phyloP scores from a whole-genome alignment of 768 basidiomycete genomes.

The Exsudoporus frostii region DNA sequence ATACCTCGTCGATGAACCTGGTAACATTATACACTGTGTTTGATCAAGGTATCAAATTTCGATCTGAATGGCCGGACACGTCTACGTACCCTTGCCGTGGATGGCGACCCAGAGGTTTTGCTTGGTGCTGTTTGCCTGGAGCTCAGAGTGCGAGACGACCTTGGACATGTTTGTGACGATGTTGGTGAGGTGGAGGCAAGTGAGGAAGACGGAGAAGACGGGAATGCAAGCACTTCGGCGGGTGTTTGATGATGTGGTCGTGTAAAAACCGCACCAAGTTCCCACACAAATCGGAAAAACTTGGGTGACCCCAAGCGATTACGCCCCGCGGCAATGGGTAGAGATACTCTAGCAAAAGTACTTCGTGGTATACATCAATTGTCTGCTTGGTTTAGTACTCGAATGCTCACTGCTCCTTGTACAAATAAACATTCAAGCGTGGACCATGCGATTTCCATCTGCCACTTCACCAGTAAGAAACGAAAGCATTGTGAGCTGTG shows the following conservation, averaged over 20 bases:
- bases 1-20: slow-evolving; percentile 92
- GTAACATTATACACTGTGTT: slow-evolving; percentile 85
- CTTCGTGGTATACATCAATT: slow-evolving; percentile 23
- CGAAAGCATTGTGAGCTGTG: slow-evolving; percentile 73
- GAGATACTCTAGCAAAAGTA: not conserved
- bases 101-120: slow-evolving; percentile 80
- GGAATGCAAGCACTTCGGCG: not conserved
- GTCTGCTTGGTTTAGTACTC: slow-evolving; percentile 74
- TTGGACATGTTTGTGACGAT: slow-evolving; percentile 40
- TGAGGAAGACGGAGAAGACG: slow-evolving; percentile 10
- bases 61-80: not conserved
- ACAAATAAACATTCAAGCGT: slow-evolving; percentile 69
- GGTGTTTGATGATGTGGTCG: slow-evolving; percentile 2
- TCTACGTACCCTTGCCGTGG: slow-evolving; percentile 69
- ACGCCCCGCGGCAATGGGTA: too few relatives aligned
- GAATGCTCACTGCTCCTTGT: slow-evolving; percentile 50
- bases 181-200: slow-evolving; percentile 8
- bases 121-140: slow-evolving; percentile 72
- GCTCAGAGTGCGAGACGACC: slow-evolving; percentile 66
- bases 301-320: not conserved
- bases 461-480: slow-evolving; percentile 76
- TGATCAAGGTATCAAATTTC: slow-evolving; percentile 2
- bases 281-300: slow-evolving; percentile 21
- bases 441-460: slow-evolving; percentile 62
- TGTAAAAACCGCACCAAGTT: slow-evolving; percentile 23